Percentiles rank a stretch among this genome's conserved stretches.
These are phyloP conservation scores for Pyricularia sp. DNA, from an alignment of 2,329 filamentous ascomycete genomes.

Conservation along the genomic window DNA sequence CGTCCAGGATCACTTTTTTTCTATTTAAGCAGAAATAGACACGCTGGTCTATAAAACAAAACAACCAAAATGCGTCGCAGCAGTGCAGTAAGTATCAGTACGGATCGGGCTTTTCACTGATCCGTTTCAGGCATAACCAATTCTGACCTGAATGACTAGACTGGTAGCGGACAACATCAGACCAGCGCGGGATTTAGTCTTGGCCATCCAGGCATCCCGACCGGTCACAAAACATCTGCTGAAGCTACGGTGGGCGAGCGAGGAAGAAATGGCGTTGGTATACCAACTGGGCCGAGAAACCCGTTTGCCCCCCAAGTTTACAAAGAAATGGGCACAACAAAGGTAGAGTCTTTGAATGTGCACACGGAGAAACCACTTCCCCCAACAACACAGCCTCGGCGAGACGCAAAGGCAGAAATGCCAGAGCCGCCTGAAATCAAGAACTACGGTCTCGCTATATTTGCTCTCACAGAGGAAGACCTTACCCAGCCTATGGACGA, in stretches of 20 bases:
- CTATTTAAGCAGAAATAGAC: background rate
- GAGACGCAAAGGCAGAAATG: background rate
- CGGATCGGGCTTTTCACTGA: background rate
- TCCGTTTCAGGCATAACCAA: background rate
- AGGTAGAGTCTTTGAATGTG: background rate
- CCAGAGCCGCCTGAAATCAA: slow-evolving; percentile 8
- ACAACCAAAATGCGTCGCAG: background rate
- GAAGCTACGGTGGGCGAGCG: background rate
- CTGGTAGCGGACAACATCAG: background rate
- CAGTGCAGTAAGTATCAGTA: background rate
- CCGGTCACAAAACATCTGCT: background rate
- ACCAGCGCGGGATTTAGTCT: background rate
- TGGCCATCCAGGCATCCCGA: background rate
- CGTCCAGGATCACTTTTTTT: background rate
- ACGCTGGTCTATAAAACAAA: background rate
- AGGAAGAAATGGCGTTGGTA: background rate
- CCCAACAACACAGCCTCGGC: background rate
- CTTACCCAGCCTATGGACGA: slow-evolving; percentile 15
- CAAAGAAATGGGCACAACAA: background rate
- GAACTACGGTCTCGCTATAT: slow-evolving; percentile 17
- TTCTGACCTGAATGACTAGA: background rate
- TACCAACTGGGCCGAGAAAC: background rate
- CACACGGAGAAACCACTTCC: background rate
- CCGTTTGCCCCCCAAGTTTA: background rate
- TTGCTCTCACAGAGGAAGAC: slow-evolving; percentile 17